phyloP scores from a whole-genome alignment of 2,329 filamentous ascomycete genomes.

The Trichoderma asperellum region DNA sequence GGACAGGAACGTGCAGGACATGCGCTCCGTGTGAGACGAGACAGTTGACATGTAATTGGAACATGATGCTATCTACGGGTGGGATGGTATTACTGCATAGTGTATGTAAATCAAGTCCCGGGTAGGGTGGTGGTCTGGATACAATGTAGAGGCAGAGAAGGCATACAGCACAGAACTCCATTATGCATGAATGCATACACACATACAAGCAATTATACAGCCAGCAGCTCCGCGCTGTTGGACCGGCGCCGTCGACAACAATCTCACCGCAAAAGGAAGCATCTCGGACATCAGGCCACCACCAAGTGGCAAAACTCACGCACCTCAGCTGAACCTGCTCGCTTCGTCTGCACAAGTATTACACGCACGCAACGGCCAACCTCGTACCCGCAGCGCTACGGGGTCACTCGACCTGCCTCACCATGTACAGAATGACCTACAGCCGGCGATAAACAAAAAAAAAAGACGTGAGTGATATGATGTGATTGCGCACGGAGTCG shows the following conservation, averaged over 20 bases:
- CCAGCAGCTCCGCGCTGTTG: neutral
- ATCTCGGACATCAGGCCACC: neutral
- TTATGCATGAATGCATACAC: neutral
- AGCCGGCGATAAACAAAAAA: neutral
- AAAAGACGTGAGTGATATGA: neutral
- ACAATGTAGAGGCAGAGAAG: neutral
- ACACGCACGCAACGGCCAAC: neutral
- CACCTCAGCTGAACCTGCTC: neutral
- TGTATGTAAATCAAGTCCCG: neutral
- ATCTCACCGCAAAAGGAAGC: neutral
- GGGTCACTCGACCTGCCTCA: neutral
- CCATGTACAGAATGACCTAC: too few relatives aligned
- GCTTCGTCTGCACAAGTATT: neutral
- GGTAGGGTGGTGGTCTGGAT: neutral
- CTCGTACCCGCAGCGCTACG: neutral
- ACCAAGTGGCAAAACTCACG: neutral
- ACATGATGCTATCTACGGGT: neutral
- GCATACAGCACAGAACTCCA: neutral
- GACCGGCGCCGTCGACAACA: neutral
- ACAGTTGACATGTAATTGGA: neutral
- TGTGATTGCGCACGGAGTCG: neutral
- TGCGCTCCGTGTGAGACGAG: neutral
- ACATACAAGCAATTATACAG: neutral
- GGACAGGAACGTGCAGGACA: neutral
- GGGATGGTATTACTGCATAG: too few relatives aligned